Evolutionary conservation across 176 grass and related monocot species (phyloP).

Genomic region (Musa troglodytarum): DNA sequence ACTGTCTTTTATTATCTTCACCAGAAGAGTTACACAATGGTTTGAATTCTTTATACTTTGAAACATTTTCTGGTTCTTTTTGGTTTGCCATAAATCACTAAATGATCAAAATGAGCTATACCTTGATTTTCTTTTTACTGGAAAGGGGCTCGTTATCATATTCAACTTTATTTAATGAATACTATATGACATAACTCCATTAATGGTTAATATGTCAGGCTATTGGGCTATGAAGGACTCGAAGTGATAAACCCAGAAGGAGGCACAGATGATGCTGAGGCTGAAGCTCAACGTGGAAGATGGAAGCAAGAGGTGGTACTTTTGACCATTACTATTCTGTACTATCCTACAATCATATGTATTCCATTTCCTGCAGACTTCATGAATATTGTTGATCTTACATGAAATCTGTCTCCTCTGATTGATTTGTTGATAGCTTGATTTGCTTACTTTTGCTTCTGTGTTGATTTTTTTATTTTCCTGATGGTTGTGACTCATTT

Average conservation of each 20-base stretch:
- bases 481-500: no score
- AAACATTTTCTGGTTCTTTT: neutral
- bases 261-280: constrained; percentile 80
- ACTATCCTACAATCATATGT: neutral
- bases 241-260: constrained; percentile 97
- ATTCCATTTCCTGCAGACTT: neutral
- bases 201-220: constrained; percentile 22
- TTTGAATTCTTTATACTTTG: neutral
- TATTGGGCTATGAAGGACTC: constrained; percentile 89
- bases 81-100: neutral
- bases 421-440: neutral
- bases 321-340: neutral
- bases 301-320: constrained; percentile 81
- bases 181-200: neutral
- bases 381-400: no score
- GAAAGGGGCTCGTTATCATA: no score
- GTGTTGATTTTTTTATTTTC: no score
- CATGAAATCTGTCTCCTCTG: no score
- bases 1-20: neutral
- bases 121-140: neutral
- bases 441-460: neutral
- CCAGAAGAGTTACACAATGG: no score
- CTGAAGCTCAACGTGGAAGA: constrained; percentile 70
- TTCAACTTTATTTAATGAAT: no score
- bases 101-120: neutral